A percentile compares a stretch with the other conserved stretches of the same genome.
Conservation (phyloP, 208 protist genomes). For the Acanthamoeba quina region DNA sequence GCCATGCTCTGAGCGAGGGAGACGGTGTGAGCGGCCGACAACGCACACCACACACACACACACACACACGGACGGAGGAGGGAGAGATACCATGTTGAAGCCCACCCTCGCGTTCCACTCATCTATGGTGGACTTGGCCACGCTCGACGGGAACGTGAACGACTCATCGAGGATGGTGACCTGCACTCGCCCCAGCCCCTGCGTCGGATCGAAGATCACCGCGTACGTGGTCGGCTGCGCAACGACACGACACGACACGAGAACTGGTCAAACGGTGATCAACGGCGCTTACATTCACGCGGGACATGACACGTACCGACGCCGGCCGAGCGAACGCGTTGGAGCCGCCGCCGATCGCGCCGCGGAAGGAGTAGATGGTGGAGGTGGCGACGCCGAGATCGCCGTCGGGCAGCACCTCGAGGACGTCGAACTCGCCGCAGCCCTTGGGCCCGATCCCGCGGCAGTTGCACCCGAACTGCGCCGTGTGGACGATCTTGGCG, state of each 20-base stretch:
- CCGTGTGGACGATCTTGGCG: slow-evolving; percentile 37
- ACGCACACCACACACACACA: neutral
- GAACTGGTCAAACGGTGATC: neutral
- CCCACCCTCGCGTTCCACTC: neutral
- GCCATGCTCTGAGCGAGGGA: slow-evolving; percentile 4
- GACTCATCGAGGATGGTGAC: slow-evolving; percentile 16
- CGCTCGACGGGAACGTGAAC: neutral
- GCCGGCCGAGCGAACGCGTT: neutral
- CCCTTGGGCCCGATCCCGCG: slow-evolving; percentile 35
- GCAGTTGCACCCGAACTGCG: slow-evolving; percentile 37
- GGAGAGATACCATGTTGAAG: slow-evolving; percentile 8
- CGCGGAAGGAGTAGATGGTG: slow-evolving; percentile 49
- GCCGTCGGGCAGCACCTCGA: neutral
- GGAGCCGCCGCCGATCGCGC: neutral
- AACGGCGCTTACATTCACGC: neutral
- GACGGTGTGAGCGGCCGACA: neutral
- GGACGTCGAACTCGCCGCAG: slow-evolving; percentile 32
- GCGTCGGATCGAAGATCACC: slow-evolving; percentile 7
- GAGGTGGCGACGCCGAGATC: neutral
- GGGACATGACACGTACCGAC: neutral
- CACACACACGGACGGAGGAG: neutral
- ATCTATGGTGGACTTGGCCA: slow-evolving; percentile 29
- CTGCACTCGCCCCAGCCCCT: neutral
- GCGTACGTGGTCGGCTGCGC: slow-evolving; percentile 25
- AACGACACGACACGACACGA: neutral